These are phyloP conservation scores for Solanum phureja DNA, from an alignment of 257 asterid genomes.

Conservation along the genomic window DNA sequence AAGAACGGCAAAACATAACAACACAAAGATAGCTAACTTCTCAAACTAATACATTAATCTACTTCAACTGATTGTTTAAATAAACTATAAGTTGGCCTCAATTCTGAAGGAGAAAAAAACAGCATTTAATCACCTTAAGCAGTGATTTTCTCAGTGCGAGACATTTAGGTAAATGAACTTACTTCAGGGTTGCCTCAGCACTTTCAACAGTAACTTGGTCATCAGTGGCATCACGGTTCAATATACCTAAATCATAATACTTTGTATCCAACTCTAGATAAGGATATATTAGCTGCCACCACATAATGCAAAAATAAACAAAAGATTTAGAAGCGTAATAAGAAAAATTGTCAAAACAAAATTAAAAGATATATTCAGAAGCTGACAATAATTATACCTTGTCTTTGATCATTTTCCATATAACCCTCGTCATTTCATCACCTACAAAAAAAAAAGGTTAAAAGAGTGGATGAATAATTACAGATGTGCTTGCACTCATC, in stretches of 20 bases:
- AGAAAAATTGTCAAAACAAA: background rate
- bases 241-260: slow-evolving; percentile 74
- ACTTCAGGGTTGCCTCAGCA: slow-evolving; percentile 95
- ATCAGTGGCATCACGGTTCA: slow-evolving; percentile 82
- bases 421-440: slow-evolving; percentile 91
- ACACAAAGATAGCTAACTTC: background rate
- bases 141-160: background rate
- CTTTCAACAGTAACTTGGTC: slow-evolving; percentile 82
- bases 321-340: background rate
- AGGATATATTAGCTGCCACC: slow-evolving; percentile 73
- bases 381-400: slow-evolving; percentile 29
- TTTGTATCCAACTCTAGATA: slow-evolving; percentile 74
- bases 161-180: slow-evolving; percentile 11
- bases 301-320: background rate
- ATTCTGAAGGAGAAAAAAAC: background rate
- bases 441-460: slow-evolving; percentile 17
- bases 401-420: slow-evolving; percentile 83
- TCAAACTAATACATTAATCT: background rate
- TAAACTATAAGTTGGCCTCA: background rate
- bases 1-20: background rate
- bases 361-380: background rate
- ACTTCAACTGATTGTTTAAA: background rate
- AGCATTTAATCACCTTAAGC: background rate
- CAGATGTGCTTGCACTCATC: background rate
- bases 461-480: background rate